These are phyloP conservation scores for Thalassiosira livingstoniorum DNA, from an alignment of 352 stramenopile genomes.

Conservation along the genomic window DNA sequence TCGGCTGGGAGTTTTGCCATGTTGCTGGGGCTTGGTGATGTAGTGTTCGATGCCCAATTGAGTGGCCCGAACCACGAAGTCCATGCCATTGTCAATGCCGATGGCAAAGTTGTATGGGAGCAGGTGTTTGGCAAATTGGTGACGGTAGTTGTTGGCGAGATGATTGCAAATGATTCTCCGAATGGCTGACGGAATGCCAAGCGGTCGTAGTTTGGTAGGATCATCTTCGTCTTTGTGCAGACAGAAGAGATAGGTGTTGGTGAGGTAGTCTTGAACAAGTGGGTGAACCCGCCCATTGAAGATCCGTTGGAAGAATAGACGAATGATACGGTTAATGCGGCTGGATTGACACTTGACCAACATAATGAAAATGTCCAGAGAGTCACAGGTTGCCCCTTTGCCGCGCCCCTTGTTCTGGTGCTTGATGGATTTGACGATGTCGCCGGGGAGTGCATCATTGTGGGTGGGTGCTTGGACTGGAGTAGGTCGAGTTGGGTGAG, in stretches of 20 bases:
- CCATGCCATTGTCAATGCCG: neutral
- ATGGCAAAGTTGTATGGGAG: neutral
- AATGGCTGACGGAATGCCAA: neutral
- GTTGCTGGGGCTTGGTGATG: too few species aligned
- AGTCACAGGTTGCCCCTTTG: too few species aligned
- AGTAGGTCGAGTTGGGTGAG: too few species aligned
- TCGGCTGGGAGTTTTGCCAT: too few species aligned
- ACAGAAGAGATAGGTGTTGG: neutral
- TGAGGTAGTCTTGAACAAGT: neutral
- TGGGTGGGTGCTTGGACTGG: too few species aligned
- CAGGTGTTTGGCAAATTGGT: neutral
- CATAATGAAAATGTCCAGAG: too few species aligned
- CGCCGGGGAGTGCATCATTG: constrained; percentile 4
- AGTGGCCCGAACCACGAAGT: neutral
- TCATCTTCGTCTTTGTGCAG: neutral
- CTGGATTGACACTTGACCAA: too few species aligned
- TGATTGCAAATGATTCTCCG: neutral
- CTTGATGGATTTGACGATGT: neutral
- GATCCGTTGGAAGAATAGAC: neutral
- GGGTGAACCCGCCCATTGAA: neutral
- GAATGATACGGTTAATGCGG: too few species aligned
- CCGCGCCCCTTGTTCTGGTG: neutral
- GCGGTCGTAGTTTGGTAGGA: neutral
- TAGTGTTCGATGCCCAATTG: neutral
- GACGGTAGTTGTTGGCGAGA: neutral